Conservation (phyloP, 805 yeast genomes). For the Cyberlindnera mycetangii region DNA sequence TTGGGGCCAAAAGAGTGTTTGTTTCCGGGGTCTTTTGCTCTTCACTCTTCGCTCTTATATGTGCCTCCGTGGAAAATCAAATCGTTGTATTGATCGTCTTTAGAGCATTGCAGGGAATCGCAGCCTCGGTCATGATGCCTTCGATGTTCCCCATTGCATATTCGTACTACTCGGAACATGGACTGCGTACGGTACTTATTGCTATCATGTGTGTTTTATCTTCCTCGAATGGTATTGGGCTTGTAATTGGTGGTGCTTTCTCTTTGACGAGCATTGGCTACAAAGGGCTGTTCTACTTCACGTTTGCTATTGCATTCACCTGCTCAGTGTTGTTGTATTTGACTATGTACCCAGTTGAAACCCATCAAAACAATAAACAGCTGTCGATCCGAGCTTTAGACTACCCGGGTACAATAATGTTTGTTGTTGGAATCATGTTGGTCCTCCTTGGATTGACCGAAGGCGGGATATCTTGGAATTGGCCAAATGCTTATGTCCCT, state of each 20-base stretch:
- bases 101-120: slow-evolving; percentile 44
- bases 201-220: slow-evolving; percentile 24
- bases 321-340: slow-evolving; percentile 24
- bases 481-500: slow-evolving; percentile 40
- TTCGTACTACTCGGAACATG: slow-evolving; percentile 28
- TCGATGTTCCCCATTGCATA: slow-evolving; percentile 34
- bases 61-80: slow-evolving; percentile 34
- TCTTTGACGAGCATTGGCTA: slow-evolving; percentile 36
- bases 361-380: slow-evolving; percentile 22
- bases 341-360: slow-evolving; percentile 31
- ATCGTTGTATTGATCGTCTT: slow-evolving; percentile 37
- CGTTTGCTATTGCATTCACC: slow-evolving; percentile 31
- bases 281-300: slow-evolving; percentile 36
- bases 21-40: background rate
- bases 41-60: slow-evolving; percentile 27
- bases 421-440: slow-evolving; percentile 36
- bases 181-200: slow-evolving; percentile 28
- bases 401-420: slow-evolving; percentile 31
- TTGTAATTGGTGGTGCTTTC: slow-evolving; percentile 45
- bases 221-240: slow-evolving; percentile 35
- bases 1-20: slow-evolving; percentile 37
- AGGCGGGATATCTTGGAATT: slow-evolving; percentile 42
- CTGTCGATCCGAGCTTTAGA: slow-evolving; percentile 32
- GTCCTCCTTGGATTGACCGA: slow-evolving; percentile 43
- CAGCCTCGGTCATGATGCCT: slow-evolving; percentile 42